Conservation (phyloP, 2,329 filamentous ascomycete genomes). For the Orbilia quercus region DNA sequence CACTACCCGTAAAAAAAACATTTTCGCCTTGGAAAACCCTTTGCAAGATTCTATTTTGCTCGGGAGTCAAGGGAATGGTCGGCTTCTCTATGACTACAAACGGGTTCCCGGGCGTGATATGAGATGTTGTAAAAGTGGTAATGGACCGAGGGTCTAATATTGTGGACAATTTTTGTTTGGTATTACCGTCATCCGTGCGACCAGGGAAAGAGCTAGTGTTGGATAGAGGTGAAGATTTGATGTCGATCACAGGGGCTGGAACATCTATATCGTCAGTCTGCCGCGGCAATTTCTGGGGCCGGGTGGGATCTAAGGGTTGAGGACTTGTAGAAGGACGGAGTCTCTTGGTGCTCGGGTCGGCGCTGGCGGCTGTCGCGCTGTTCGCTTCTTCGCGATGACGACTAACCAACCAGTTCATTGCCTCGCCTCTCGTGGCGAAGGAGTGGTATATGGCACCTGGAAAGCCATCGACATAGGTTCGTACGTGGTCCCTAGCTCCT, state of each 20-base stretch:
- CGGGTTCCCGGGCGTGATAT: background rate
- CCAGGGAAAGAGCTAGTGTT: background rate
- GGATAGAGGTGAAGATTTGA: constrained; percentile 1
- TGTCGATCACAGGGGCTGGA: background rate
- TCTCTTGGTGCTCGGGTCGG: constrained; percentile 20
- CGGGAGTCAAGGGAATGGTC: constrained; percentile 63
- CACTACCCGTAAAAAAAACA: constrained; percentile 74
- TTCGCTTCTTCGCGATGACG: constrained; percentile 11
- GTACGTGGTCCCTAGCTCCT: constrained; percentile 28
- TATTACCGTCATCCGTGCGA: background rate
- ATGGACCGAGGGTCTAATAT: background rate
- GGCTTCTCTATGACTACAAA: constrained; percentile 15
- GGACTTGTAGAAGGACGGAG: background rate
- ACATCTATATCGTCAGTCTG: background rate
- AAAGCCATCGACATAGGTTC: constrained; percentile 54
- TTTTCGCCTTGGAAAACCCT: constrained; percentile 68
- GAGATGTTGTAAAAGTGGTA: background rate
- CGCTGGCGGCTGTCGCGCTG: background rate
- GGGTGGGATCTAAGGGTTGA: constrained; percentile 6
- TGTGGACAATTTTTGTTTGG: background rate
- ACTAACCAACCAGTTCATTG: constrained; percentile 52
- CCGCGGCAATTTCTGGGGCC: constrained; percentile 27
- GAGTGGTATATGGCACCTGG: constrained; percentile 54
- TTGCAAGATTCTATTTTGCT: constrained; percentile 67
- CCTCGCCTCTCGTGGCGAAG: constrained; percentile 48